These are phyloP conservation scores for Rutstroemia sp. DNA, from an alignment of 2,329 filamentous ascomycete genomes.

Conservation along the genomic window DNA sequence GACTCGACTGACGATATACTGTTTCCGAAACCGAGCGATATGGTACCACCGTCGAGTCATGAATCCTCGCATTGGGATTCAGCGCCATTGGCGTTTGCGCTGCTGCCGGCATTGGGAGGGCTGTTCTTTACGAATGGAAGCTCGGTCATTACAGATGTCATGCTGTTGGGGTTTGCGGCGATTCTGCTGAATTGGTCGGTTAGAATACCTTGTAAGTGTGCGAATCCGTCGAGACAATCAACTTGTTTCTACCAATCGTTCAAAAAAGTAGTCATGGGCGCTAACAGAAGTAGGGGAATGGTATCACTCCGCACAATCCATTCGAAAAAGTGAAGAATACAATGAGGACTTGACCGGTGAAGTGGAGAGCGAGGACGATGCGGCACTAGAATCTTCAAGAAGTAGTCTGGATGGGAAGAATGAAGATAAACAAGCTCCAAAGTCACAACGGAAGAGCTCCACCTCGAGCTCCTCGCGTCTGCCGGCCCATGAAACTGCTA, in stretches of 20 bases:
- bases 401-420: conserved; percentile 6
- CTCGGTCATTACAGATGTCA: conserved; percentile 75
- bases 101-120: conserved; percentile 80
- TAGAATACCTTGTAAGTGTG: conserved; percentile 60
- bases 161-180: conserved; percentile 70
- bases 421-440: conserved; percentile 18
- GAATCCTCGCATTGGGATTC: conserved; percentile 68
- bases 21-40: conserved; percentile 42
- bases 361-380: conserved; percentile 40
- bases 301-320: conserved; percentile 64
- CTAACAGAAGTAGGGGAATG: conserved; percentile 47
- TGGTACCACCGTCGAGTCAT: conserved; percentile 32
- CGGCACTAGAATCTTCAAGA: conserved; percentile 20
- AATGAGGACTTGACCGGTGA: conserved; percentile 29
- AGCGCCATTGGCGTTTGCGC: conserved; percentile 72
- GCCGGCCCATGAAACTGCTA: conserved; percentile 32
- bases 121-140: conserved; percentile 79
- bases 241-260: neutral
- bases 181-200: conserved; percentile 92
- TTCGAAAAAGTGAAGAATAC: conserved; percentile 46
- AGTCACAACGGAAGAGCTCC: conserved; percentile 8
- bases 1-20: conserved; percentile 66
- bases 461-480: conserved; percentile 13
- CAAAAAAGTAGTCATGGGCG: neutral
- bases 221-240: too few relatives aligned